Base-by-base conservation (phyloP, 2,329 filamentous ascomycete species). In the Fusarium oxysporum region DNA sequence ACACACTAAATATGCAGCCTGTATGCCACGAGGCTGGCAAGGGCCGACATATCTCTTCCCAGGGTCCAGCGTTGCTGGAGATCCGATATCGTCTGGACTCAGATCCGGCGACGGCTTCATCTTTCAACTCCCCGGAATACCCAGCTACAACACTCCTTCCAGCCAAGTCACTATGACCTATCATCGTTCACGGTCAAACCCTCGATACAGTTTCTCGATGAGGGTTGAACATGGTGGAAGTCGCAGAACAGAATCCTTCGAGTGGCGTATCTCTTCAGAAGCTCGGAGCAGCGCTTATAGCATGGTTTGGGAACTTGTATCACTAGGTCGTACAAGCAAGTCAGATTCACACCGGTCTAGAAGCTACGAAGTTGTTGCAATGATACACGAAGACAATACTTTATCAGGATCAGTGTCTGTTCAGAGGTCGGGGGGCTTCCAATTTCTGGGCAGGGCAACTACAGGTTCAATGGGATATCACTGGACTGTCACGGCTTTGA, bases 281-380 rank as follows among this genome's bases (percentile, higher is more conserved):
- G 53, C 64, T 13, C 64, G 62, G 14, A 68, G 23, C 19, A 16
- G 33, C 12, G 25, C 51, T 16, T 68, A 63, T 3, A 48, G 23
- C 3, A 45, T 35, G 28, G 63, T 65, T 2, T 76, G 73, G 73
- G 68, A 76, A 16, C 73, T 76, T 1, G 38, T 68, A 3, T 71
- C 68, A 0, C 33, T 74, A 0, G 65, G 73, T 3, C 40, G 44
- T 1, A 38, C 13, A 8, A 57, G 50, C 25, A 61, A 23, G 5
- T 48, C 73, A 0, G 17, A 56, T 4, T 68, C 65, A 2, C 28
- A 10, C n/a, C 62, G 58, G 3, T 40, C 45, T 0, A 43, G 61
- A 14, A 59, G 59, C 16, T 44, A 54, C 2, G 73, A 75, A 8
- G 28, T 71, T 14, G 67, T 75, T 32, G 73, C 72, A 0, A 62